These are phyloP conservation scores for Phytophthora sojae DNA, from an alignment of 352 stramenopile genomes.

Conservation along the genomic window DNA sequence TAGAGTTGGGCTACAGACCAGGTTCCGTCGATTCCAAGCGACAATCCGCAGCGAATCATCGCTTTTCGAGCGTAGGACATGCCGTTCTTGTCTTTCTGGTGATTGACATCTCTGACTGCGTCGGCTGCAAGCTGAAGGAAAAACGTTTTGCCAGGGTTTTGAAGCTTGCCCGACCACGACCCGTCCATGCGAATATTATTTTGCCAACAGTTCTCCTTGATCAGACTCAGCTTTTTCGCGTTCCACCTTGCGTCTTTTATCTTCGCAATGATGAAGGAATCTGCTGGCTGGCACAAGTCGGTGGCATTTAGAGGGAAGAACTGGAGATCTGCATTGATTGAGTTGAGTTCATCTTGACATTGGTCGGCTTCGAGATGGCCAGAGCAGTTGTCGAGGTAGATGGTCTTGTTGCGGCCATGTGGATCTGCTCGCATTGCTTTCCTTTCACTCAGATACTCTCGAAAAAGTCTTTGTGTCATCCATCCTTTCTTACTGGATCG, in stretches of 20 bases:
- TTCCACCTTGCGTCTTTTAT: constrained; percentile 40
- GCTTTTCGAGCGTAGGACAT: too few species aligned
- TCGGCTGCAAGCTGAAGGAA: too few species aligned
- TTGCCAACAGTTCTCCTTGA: constrained; percentile 27
- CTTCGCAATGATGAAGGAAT: constrained; percentile 43
- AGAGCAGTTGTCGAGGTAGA: constrained; percentile 36
- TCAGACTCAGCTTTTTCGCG: constrained; percentile 35
- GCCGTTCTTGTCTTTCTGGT: too few species aligned
- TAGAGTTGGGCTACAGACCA: too few species aligned
- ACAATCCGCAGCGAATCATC: too few species aligned
- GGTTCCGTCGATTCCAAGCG: too few species aligned
- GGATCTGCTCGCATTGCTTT: too few species aligned
- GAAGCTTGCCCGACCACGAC: constrained; percentile 37
- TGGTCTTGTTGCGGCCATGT: constrained; percentile 14
- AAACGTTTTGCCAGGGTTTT: constrained; percentile 24
- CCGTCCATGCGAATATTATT: constrained; percentile 22
- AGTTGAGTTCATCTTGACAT: constrained; percentile 5
- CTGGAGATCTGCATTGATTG: constrained; percentile 12
- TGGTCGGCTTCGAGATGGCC: constrained; percentile 12
- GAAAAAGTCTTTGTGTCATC: constrained; percentile 5
- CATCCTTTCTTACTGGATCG: neutral
- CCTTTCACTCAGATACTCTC: constrained; percentile 22
- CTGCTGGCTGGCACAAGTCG: too few species aligned
- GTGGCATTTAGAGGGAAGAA: constrained; percentile 26
- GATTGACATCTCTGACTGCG: too few species aligned